A percentile compares a stretch with the other conserved stretches of the same genome.
Evolutionary conservation across 257 asterid genomes (phyloP).

Genomic region (Penstemon davidsonii): DNA sequence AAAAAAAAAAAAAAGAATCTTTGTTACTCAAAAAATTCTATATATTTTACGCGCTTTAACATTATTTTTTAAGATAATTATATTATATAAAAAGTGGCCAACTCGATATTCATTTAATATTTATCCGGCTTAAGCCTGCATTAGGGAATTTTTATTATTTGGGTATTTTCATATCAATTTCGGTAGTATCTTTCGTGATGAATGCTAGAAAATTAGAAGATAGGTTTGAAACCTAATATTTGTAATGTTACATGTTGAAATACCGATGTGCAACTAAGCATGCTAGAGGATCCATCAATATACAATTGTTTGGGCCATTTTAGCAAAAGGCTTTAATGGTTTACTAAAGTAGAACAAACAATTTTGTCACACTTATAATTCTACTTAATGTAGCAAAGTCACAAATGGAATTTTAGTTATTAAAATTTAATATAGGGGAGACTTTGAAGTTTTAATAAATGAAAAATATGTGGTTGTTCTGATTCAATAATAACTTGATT

Average conservation of each 20-base stretch:
- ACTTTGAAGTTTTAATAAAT: too few species aligned
- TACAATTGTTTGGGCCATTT: neutral
- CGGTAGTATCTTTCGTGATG: too few species aligned
- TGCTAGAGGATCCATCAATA: constrained; percentile 11
- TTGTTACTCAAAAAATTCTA: too few species aligned
- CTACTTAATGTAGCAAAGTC: neutral
- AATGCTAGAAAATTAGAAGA: too few species aligned
- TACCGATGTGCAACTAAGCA: constrained; percentile 12
- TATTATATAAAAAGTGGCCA: constrained; percentile 5
- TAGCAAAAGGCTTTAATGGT: constrained; percentile 18
- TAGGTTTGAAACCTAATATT: too few species aligned
- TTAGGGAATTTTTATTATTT: neutral
- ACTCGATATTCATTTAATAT: constrained; percentile 19
- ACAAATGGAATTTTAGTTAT: too few species aligned
- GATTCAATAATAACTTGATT: too few species aligned
- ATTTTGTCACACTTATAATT: constrained; percentile 14
- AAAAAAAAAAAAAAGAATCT: too few species aligned
- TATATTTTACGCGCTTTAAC: too few species aligned
- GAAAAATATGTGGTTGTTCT: too few species aligned
- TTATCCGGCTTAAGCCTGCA: constrained; percentile 38
- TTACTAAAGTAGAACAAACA: constrained; percentile 27
- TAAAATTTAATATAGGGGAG: too few species aligned
- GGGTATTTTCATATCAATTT: too few species aligned
- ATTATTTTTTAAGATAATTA: neutral
- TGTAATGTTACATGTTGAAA: neutral